Evolutionary conservation across 23 red algal species (phyloP), one percentile per base, ranked within the genome.

Genomic region (Gracilaria gracilis): DNA sequence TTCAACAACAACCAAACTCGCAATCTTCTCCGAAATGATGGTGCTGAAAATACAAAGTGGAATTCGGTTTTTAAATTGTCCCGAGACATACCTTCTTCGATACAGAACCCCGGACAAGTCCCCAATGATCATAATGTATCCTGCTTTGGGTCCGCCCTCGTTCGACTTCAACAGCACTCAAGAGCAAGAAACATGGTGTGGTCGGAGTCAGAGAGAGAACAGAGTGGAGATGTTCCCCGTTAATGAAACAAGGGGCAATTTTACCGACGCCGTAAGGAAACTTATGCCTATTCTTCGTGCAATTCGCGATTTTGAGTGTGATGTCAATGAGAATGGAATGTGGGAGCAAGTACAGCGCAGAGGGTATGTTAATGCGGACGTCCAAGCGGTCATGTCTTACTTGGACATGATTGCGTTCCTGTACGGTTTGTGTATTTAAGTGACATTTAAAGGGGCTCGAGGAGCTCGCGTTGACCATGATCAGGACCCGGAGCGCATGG

Each of bases 271-370:
- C 4, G 6, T 75, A 4, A 46, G 16, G 69, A 1, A 21, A 1
- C 44, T 75, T 19, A 9, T 46, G 37, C 69, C 69, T 19, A 42
- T 21, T 17, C 29, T 75, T 1, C 6, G 11, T 4, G 4, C 2
- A 42, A 46, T 75, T 46, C 69, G 69, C 1, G 69, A 75, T 32
- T 75, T 75, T 25, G 69, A 29, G 1, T 75, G 69, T 17, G 40
- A 40, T 7, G 17, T 48, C 6, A 32, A 40, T 29, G 40, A 75
- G 29, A 48, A 75, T 7, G 69, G 69, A 46, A 36, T 34, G 7
- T 46, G 36, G 36, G 40, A 7, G 16, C 69, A 75, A 16, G 36
- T 75, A 8, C 69, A 75, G 40, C 37, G 69, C 20, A 19, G 69
- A 4, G 35, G 24, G 29, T 75, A 75, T 27, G 69, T 46, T 11